phyloP scores from a whole-genome alignment of 2,329 filamentous ascomycete genomes.

The Lithohypha guttulata region DNA sequence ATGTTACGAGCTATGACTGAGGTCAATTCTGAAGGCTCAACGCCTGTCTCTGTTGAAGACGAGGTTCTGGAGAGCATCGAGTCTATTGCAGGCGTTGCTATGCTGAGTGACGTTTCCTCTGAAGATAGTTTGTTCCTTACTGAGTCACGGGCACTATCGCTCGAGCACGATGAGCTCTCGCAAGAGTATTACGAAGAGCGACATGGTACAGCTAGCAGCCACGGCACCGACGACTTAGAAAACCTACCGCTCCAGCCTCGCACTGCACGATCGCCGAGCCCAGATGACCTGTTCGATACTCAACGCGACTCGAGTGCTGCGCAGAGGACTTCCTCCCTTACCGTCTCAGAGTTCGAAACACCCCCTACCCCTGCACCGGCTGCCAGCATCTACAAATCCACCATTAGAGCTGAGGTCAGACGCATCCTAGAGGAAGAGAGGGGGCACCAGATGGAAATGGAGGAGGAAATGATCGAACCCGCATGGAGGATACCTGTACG shows the following conservation, averaged over 20 bases:
- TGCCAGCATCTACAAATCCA: constrained; percentile 11
- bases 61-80: constrained; percentile 20
- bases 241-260: constrained; percentile 14
- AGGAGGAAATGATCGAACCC: constrained; percentile 21
- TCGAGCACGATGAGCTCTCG: background rate
- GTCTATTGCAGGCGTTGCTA: constrained; percentile 19
- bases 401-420: constrained; percentile 11
- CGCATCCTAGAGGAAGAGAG: constrained; percentile 16
- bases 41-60: constrained; percentile 10
- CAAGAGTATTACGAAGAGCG: background rate
- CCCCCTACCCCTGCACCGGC: background rate
- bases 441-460: constrained; percentile 13
- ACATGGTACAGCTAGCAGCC: constrained; percentile 8
- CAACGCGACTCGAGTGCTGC: background rate
- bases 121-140: constrained; percentile 5
- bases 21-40: background rate
- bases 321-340: background rate
- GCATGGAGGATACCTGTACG: constrained; percentile 21
- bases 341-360: background rate
- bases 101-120: constrained; percentile 11
- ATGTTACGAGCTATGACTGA: constrained; percentile 20
- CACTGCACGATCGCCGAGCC: constrained; percentile 12
- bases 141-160: background rate
- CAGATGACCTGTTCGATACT: constrained; percentile 19
- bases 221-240: too few species aligned